Evolutionary conservation across 2,329 filamentous ascomycete species (phyloP).

Genomic region (Coleophoma cylindrospora): DNA sequence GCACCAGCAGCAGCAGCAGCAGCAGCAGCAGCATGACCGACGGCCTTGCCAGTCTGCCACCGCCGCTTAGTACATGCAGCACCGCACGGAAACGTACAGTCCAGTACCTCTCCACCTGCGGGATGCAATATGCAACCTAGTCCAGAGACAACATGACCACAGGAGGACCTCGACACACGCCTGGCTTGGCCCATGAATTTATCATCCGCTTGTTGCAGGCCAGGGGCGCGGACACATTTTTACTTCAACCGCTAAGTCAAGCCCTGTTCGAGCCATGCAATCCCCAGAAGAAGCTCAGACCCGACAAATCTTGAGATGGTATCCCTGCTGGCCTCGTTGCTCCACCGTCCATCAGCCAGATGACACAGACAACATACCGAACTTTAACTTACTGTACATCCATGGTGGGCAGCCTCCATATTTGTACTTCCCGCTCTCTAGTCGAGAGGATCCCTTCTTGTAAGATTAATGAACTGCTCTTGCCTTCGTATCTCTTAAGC

Average conservation of each 20-base stretch:
- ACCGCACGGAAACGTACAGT: background rate
- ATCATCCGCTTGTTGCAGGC: constrained; percentile 18
- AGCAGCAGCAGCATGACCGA: background rate
- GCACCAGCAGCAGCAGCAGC: too few species aligned
- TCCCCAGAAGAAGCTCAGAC: constrained; percentile 28
- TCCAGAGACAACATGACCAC: constrained; percentile 9
- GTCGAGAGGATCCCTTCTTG: constrained; percentile 21
- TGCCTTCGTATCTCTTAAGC: too few species aligned
- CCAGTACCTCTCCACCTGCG: constrained; percentile 14
- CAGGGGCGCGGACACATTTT: constrained; percentile 19
- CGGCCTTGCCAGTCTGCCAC: background rate
- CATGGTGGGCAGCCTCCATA: constrained; percentile 22
- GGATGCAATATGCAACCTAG: constrained; percentile 13
- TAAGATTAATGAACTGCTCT: constrained; percentile 1
- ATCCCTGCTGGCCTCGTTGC: constrained; percentile 19
- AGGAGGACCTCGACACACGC: background rate
- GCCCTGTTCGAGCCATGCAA: constrained; percentile 12
- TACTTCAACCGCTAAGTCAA: constrained; percentile 24
- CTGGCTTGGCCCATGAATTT: constrained; percentile 11
- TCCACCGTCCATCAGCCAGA: constrained; percentile 18
- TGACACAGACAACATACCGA: constrained; percentile 29
- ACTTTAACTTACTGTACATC: constrained; percentile 20
- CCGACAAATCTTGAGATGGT: constrained; percentile 15
- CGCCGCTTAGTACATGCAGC: background rate
- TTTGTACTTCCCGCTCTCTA: constrained; percentile 25